Evolutionary conservation across 306 rosid genomes (phyloP), one percentile per base, ranked within the genome.

Genomic region (Cicer chorassanicum): DNA sequence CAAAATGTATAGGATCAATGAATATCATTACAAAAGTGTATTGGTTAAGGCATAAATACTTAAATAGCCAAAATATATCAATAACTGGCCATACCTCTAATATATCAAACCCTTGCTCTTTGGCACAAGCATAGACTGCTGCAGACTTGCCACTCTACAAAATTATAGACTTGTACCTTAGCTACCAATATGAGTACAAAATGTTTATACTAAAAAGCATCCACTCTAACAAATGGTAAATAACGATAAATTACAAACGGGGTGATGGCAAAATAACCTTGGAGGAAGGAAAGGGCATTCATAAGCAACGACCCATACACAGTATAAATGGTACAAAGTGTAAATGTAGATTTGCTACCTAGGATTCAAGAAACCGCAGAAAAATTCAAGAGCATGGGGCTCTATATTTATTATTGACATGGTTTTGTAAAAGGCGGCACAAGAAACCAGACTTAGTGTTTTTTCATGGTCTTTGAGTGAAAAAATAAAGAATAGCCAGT

Each of bases 71-170:
- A 18, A 65, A 44, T 15, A 78, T 39, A 42, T 57, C 15, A 50
- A 51, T 74, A 29, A 34, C 53, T 11, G 34, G 36, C 10, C 29
- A 75, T 94, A 94, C 98, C 98, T 94, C 98, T 63, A 86, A 76
- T 82, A 94, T 82, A 64, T 79, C 84, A 84, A 86, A 90, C 42
- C 98, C 97, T 82, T 87, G 96, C 89, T 91, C 98, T 76, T 78
- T 70, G 8, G 97, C 97, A 82, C 98, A 91, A 57, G 97, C 98
- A 94, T 94, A 87, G 73, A 94, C 84, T 24, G 97, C 97, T 14
- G 98, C 96, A 75, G 98, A 90, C 77, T 94, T 94, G 82, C 97
- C 98, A 90, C 98, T 85, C 98, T 94, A 90, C 86, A 87, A 84
- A 51, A 80, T 46, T 16, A 68, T 44, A 84, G 54, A 65, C 36